Evolutionary conservation across 768 basidiomycete genomes (phyloP).

Genomic region (Podaxis sp.): DNA sequence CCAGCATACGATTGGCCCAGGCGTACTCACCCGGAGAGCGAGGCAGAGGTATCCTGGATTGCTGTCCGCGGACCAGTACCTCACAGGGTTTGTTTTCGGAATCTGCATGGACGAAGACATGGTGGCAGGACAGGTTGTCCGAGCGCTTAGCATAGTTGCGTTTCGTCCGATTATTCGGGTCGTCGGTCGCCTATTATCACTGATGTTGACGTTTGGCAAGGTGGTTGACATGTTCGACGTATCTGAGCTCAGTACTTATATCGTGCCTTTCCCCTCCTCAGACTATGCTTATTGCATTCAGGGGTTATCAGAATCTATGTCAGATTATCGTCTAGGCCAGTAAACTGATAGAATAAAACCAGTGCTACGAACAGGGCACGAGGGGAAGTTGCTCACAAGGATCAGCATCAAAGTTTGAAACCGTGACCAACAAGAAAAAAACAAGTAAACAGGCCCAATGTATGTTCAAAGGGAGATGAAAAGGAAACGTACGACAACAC

Average conservation of each 20-base stretch:
- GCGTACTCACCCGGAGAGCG: too few relatives aligned
- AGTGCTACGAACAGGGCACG: conserved; percentile 9
- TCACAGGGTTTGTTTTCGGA: background rate
- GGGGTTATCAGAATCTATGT: background rate
- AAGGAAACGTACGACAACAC: conserved; percentile 29
- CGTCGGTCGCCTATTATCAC: too few relatives aligned
- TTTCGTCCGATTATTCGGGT: background rate
- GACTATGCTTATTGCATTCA: too few relatives aligned
- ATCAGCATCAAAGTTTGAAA: background rate
- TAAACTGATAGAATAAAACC: background rate
- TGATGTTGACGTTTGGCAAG: too few relatives aligned
- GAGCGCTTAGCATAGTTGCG: background rate
- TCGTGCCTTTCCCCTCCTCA: too few relatives aligned
- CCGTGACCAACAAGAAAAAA: conserved; percentile 2
- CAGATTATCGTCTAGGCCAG: background rate
- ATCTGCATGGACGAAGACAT: background rate
- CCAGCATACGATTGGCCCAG: too few relatives aligned
- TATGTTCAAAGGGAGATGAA: conserved; percentile 19
- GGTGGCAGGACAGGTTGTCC: background rate
- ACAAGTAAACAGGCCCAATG: conserved; percentile 11
- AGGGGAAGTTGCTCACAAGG: background rate
- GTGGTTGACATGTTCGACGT: too few relatives aligned
- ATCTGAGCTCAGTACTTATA: too few relatives aligned
- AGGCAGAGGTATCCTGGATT: background rate
- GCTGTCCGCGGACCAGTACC: background rate